phyloP scores from a whole-genome alignment of 352 stramenopile species.

The Peronosclerospora sorghi region DNA sequence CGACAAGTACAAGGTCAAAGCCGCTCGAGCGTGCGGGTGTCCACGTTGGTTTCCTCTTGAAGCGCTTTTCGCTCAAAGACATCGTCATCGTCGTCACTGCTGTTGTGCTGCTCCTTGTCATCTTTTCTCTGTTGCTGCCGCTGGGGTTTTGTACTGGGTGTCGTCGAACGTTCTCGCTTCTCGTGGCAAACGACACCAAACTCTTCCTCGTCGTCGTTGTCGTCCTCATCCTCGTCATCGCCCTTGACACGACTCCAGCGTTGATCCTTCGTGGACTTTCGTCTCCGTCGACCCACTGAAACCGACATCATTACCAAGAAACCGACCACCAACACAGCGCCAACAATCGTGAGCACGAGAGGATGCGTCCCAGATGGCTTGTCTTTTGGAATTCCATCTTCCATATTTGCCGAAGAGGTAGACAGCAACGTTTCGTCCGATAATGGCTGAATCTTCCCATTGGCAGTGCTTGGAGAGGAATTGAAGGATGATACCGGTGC shows the following conservation, averaged over 20 bases:
- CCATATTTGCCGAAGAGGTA: slow-evolving; percentile 8
- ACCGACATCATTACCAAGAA: slow-evolving; percentile 59
- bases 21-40: slow-evolving; percentile 43
- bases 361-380: slow-evolving; percentile 32
- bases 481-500: no score
- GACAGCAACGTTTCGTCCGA: slow-evolving; percentile 7
- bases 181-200: slow-evolving; percentile 32
- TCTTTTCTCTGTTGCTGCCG: slow-evolving; percentile 21
- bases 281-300: slow-evolving; percentile 51
- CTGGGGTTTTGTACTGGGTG: slow-evolving; percentile 24
- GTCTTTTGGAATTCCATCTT: slow-evolving; percentile 9
- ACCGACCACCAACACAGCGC: slow-evolving; percentile 51
- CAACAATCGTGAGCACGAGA: slow-evolving; percentile 64
- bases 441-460: slow-evolving; percentile 7
- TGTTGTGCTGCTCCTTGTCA: slow-evolving; percentile 21
- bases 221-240: slow-evolving; percentile 52
- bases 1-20: slow-evolving; percentile 21
- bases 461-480: slow-evolving; percentile 1
- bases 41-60: slow-evolving; percentile 38
- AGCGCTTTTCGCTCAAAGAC: slow-evolving; percentile 45
- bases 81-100: slow-evolving; percentile 59
- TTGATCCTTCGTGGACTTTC: slow-evolving; percentile 37
- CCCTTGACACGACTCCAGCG: slow-evolving; percentile 66
- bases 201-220: slow-evolving; percentile 52
- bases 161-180: slow-evolving; percentile 18